Evolutionary conservation across 257 asterid species (phyloP), one percentile per base, ranked within the genome.

Genomic region (Perilla frutescens): DNA sequence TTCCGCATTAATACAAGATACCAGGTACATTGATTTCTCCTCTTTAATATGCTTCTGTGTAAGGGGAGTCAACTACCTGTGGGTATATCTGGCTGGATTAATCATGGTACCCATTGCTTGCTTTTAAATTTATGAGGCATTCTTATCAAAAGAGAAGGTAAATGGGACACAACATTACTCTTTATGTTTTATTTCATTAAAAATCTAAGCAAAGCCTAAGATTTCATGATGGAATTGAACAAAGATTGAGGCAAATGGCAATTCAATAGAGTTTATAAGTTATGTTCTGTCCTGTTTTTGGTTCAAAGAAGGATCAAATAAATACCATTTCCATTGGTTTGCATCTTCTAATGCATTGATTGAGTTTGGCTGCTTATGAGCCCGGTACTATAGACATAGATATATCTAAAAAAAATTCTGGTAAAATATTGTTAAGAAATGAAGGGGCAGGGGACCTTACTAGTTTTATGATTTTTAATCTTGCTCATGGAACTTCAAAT

Each of bases 1-100:
- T 95, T 95, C 79, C 99, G 99, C 71, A 92, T 95, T 71, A 95
- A 95, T 83, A 87, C 98, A 73, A 87, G 98, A 91, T 92, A 95
- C 85, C 96, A 95, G 98, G 99, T 92, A 76, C 73, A 8, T 43
- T 76, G 37, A 29, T 51, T 80, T 69, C 77, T 66, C 58, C 71
- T 65, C 31, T 62, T 62, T 43, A 51, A 70, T 80, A 70, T 61
- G 71, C 71, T 56, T 57, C 14, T 12, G 10, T 32, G 10, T 71
- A 44, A 59, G 74, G 54, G 74, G 54, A 40, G 66, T 49, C 57
- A 71, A 49, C 49, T 48, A 48, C 65, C 47, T 29, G 50, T 75
- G 47, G 53, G 64, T 70, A 14, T 76, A 20, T 77, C 59, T 67
- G 59, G 66, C 36, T 70, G 73, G 66, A 57, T 65, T 51, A 55